Base-by-base conservation (phyloP, 2,329 filamentous ascomycete genomes). In the Ophiocordyceps polyrhachis-furcata region DNA sequence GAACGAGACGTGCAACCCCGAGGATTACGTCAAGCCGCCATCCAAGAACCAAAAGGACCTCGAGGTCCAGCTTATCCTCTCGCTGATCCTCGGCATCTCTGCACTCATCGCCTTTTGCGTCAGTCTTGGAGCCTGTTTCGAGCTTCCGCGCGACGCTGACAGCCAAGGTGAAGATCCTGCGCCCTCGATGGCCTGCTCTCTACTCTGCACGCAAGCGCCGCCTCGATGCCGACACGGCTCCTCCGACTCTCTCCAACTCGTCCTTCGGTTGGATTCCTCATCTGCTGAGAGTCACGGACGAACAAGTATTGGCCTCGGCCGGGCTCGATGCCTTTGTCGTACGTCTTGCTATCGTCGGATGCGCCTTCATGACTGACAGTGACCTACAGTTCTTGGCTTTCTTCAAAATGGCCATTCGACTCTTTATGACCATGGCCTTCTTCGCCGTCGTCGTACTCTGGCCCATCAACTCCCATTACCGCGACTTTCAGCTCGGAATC, bases 271-370 rank as follows among this genome's bases (percentile, higher is more conserved):
- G 91, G 91, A 91, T 98, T 42, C 79, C 87, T 2, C 77, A 79
- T 3, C 65, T 98, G 38, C 91, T 87, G 66, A 76, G 66, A 51
- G 83, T 98, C 49, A 85, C 79, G 1, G 88, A 96, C 52, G 80
- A 93, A 56, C 83, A 96, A 61, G 78, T 98, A 4, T 70, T 98
- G 44, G 79, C 83, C 15, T 89, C 87, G 19, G 89, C 89, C 17
- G 91, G 91, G 0, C 73, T 98, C 43, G 91, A 98, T 66, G 91
- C 91, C 43, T 98, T 85, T 64, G 91, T 95, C 51, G 81, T 84
- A 64, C 53, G 73, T 68, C 20, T 5, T 14, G 29, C 19, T 15
- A 8, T 11, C 17, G 46, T 12, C 43, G 5, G 15, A n/a, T 0
- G 14, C 11, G 23, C n/a, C 13, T 31, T 38, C 17, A 31, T 44